Evolutionary conservation across 495 filamentous ascomycete genomes (phyloP), one percentile per base, ranked within the genome.

Genomic region (Lasiosphaeria ovina): DNA sequence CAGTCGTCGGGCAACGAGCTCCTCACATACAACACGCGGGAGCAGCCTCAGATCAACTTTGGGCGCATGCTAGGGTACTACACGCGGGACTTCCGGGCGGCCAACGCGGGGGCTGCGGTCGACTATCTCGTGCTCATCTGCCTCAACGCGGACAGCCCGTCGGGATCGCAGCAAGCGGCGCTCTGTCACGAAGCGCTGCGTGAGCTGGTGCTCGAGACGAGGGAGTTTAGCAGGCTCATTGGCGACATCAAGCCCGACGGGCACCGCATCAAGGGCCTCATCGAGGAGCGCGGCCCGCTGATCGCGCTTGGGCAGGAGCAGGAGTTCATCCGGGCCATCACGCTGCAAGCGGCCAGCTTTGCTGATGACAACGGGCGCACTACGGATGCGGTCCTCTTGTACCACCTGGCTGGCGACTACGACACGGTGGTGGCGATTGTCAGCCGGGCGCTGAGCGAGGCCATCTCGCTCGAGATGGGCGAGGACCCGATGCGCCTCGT

Each of bases 101-200:
- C 90, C 38, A 87, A 91, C 67, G 87, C 90, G 6, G 89, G 87
- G 57, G 88, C 91, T 49, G 93, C 94, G 11, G 88, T 93, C 51
- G 95, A 99, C 72, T 99, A 99, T 67, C 88, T 99, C 53, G 83
- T 86, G 24, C 79, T 98, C 52, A 92, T 98, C 58, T 97, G 91
- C 72, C 86, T 99, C 53, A 97, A 98, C 67, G 83, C 87, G 38
- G 95, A 97, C 73, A 80, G 97, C 35, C 36, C 55, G 81, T 83
- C 17, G 85, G 93, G 93, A 61, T 86, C 84, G 59, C 84, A 85
- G 12, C 94, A 98, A 69, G 82, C 88, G 38, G 79, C 83, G 1
- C 82, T 97, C 45, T 98, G 93, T 73, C 90, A 97, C 71, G 91
- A 96, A 69, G 92, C 93, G 17, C 80, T 99, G 58, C 89, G 92